A percentile compares a stretch with the other conserved stretches of the same genome.
Evolutionary conservation across 2,329 filamentous ascomycete genomes (phyloP).

Genomic region (Alternaria triticina): DNA sequence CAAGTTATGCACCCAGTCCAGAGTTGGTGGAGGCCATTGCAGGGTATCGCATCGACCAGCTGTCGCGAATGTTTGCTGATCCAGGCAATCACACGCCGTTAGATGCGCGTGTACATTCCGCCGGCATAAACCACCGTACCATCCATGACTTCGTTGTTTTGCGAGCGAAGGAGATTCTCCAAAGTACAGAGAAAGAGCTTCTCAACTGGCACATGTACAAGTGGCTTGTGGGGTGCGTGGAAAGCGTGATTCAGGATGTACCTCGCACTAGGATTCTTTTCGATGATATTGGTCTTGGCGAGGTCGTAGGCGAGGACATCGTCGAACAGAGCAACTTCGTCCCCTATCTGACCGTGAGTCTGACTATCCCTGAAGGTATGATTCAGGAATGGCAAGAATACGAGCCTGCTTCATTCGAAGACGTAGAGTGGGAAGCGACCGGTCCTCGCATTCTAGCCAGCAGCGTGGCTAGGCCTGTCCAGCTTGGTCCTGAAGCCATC

Average conservation of each 20-base stretch:
- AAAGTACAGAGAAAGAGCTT: neutral
- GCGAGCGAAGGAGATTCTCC: neutral
- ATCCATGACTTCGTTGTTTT: neutral
- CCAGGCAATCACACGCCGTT: neutral
- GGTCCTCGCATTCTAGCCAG: neutral
- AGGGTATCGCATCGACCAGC: neutral
- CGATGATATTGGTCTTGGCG: neutral
- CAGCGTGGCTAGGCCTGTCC: neutral
- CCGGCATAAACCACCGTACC: neutral
- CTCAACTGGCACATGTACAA: neutral
- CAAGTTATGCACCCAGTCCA: neutral
- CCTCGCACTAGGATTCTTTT: neutral
- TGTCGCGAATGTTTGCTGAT: neutral
- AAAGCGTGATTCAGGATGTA: neutral
- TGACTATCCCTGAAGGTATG: neutral
- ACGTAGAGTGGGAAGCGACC: neutral
- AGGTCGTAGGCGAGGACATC: too few species aligned
- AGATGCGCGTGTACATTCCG: neutral
- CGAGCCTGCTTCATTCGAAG: neutral
- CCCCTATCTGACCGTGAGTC: neutral
- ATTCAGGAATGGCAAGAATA: neutral
- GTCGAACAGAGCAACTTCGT: neutral
- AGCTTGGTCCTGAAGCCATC: neutral
- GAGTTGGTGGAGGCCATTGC: neutral
- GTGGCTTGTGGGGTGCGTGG: neutral